Base-by-base conservation (phyloP, 2,329 filamentous ascomycete species). In the Ceratocystis alfenasii region DNA sequence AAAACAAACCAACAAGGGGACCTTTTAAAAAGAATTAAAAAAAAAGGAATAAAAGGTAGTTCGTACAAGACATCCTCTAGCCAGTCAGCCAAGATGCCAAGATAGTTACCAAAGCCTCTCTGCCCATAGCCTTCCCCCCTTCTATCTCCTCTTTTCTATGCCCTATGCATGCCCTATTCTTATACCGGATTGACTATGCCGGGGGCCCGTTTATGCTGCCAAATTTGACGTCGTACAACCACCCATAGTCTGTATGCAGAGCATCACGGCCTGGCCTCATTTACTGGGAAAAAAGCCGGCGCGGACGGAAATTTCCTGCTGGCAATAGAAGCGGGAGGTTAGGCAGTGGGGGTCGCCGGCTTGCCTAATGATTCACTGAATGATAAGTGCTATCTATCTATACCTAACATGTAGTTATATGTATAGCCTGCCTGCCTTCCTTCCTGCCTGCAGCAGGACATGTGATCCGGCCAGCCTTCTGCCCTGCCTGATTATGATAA, bases 221-320 rank as follows among this genome's bases (percentile, higher is more conserved):
- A 33, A 57, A 7, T n/a, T 30, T 57, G 25, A 57, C 28, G 53
- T 57, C 53, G 53, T 17, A 57, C 53, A 57, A 57, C 53, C 53
- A 28, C 5, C 22, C 8, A 57, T 30, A 57, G 25, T 30, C 53
- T 57, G 30, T 41, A 30, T 57, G 53, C 53, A 57, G 10, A 10
- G n/a, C 53, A 30, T 28, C 15, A 33, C 53, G 53, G 10, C 53
- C 53, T 28, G 53, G 25, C 53, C 53, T 57, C 53, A 33, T 57
- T 57, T 57, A n/a, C 53, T 15, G 10, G 3, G 1, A 4, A 41
- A 17, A 7, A 17, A 7, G 53, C 28, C 53, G 53, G 17, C 30
- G 15, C 25, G 8, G 10, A 28, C 53, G 53, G 53, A 57, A 36
- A 36, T 8, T 36, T 36, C 33, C 10, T 36, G 33, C 33, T 36